Evolutionary conservation across 306 rosid species (phyloP), one percentile per base, ranked within the genome.

Genomic region (Castanea mollissima): DNA sequence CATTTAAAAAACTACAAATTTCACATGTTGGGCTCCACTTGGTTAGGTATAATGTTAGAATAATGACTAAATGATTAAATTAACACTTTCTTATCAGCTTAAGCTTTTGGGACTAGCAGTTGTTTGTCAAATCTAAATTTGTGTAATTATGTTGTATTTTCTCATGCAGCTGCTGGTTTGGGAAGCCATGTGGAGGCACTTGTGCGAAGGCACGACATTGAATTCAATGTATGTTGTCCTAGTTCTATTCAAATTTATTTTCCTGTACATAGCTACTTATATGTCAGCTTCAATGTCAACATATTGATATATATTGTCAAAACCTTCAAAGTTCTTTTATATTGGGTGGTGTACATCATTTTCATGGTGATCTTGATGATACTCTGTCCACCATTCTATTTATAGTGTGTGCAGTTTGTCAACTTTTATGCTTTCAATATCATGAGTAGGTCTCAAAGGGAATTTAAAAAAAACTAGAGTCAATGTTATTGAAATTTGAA

Each of bases 151-250:
- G 63, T 74, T 80, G 67, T 82, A 62, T 78, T 71, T 81, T 82
- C 75, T 51, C 81, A 56, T 83, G 59, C 98, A 93, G 98, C 98
- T 87, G 92, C 95, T 87, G 98, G 98, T 76, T 82, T 93, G 90
- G 98, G 98, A 82, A 91, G 88, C 84, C 91, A 93, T 79, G 97
- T 93, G 29, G 98, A 93, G 87, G 97, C 97, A 59, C 98, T 93
- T 78, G 92, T 87, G 77, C 92, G 98, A 80, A 90, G 84, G 79
- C 98, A 93, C 55, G 97, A 91, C 31, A 80, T 88, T 65, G 98
- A 93, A 79, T 94, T 94, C 84, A 92, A 90, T 76, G 98, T 92
- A 92, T 75, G 93, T 74, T 59, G 25, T 60, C 73, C 62, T 70
- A 49, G 79, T 78, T 72, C 69, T 44, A 35, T 60, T 23, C 69